Conservation (phyloP, 2,329 filamentous ascomycete species). For the Periconia sp. region DNA sequence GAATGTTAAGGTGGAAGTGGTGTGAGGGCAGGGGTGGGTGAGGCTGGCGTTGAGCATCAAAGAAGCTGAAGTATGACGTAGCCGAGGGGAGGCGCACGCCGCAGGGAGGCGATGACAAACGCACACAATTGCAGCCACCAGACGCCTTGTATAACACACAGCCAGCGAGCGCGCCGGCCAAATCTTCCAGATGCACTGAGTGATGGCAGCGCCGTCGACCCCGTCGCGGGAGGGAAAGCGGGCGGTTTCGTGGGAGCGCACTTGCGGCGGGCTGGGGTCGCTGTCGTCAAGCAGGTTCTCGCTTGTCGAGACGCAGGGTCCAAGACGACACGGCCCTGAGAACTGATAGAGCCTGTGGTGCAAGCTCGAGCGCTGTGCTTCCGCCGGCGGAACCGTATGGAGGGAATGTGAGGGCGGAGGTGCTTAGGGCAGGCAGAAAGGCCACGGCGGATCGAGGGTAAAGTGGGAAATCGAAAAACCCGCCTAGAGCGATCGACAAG, state of each 20-base stretch:
- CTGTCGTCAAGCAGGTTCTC: conserved; percentile 2
- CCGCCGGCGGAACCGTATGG: conserved; percentile 7
- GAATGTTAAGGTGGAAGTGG: conserved; percentile 1
- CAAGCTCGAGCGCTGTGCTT: conserved; percentile 1
- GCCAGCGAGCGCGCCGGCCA: too few species aligned
- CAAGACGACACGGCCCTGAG: background rate
- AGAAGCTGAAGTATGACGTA: conserved; percentile 11
- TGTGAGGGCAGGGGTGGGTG: conserved; percentile 4
- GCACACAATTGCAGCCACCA: conserved; percentile 3
- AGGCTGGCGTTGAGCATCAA: background rate
- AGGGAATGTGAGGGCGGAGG: conserved; percentile 5
- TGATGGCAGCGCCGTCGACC: background rate
- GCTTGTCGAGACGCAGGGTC: conserved; percentile 2
- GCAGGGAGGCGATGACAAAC: conserved; percentile 6
- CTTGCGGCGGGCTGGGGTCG: background rate
- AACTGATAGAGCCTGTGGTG: too few species aligned
- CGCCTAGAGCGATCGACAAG: conserved; percentile 2
- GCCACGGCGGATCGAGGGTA: conserved; percentile 13
- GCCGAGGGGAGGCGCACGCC: conserved; percentile 1
- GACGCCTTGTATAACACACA: too few species aligned
- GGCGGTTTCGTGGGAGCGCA: background rate
- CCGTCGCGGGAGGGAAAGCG: background rate
- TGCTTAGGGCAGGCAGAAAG: conserved; percentile 2
- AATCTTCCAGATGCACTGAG: conserved; percentile 5
- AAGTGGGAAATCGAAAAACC: conserved; percentile 9